Percentiles rank a stretch among this genome's conserved stretches.
Evolutionary conservation across 441 rosid genomes (phyloP).

Genomic region (Erodium trifolium): DNA sequence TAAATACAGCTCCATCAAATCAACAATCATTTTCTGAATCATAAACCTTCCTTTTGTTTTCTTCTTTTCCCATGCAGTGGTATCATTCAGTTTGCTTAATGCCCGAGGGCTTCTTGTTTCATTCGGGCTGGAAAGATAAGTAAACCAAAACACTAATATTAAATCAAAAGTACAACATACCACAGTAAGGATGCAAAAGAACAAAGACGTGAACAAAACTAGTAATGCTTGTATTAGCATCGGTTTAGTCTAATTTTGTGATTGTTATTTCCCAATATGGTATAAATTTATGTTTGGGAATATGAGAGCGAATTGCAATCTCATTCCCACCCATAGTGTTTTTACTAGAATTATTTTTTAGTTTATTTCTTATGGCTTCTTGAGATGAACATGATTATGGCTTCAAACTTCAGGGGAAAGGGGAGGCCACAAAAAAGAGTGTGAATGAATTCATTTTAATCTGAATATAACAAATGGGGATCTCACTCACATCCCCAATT

Average conservation of each 20-base stretch:
- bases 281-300: background rate
- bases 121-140: conserved; percentile 54
- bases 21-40: conserved; percentile 95
- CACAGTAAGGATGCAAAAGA: conserved; percentile 3
- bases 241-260: conserved; percentile 6
- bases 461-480: background rate
- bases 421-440: no score
- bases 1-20: conserved; percentile 92
- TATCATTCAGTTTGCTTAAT: conserved; percentile 81
- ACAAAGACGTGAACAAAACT: conserved; percentile 10
- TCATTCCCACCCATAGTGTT: background rate
- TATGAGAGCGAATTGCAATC: background rate
- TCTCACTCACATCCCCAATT: background rate
- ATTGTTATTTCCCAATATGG: background rate
- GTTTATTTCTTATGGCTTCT: background rate
- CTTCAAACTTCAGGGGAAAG: no score
- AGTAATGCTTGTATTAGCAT: background rate
- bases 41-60: conserved; percentile 94
- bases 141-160: conserved; percentile 12
- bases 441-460: background rate
- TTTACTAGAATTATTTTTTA: background rate
- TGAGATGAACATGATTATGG: background rate
- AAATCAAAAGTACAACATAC: conserved; percentile 4
- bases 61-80: conserved; percentile 77
- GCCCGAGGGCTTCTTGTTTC: conserved; percentile 69